Evolutionary conservation across 2,329 filamentous ascomycete genomes (phyloP), one percentile per base, ranked within the genome.

Genomic region (Fusarium bactridioides): DNA sequence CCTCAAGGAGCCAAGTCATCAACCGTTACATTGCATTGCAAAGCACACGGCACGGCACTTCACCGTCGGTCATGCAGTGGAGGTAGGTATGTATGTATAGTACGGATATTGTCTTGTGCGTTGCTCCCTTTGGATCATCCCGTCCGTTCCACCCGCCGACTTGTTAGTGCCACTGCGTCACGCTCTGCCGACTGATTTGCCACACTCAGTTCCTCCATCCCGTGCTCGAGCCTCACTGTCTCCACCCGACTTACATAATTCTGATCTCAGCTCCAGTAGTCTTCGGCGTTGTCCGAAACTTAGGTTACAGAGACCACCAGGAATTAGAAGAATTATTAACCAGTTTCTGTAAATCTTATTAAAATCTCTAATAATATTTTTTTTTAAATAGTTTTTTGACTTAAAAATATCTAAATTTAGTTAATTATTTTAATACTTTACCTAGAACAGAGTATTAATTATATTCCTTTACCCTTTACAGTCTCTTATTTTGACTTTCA

Each of bases 271-370:
- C 54, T 61, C 65, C 48, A 37, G 57, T 70, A 70, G 56, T 43
- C 56, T 67, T 73, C 70, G 70, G 70, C 70, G 70, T 73, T 73
- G 70, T 73, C 70, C 70, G 61, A 61, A 43, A 53, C 48, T 60
- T 54, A 18, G 57, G 31, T 33, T 33, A 16, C 16, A 33, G 31
- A 15, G 31, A 33, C 31, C 15, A 33, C 31, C 31, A 16, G 31
- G 31, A 33, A 13, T 15, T 33, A 33, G 31, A 33, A 33, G 31
- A 33, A 33, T 15, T 33, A 33, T 15, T 33, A 33, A 16, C 31
- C 7, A 33, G 31, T 33, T 33, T 33, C 31, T 15, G 8, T 16
- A 16, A 33, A 33, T 33, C 31, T 33, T 33, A 33, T 33, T 33
- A 33, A 33, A 4, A 33, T 33, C 15, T 33, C 31, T 33, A 33